phyloP scores from a whole-genome alignment of 176 grass and related monocot genomes.

The Hordeum marinum region DNA sequence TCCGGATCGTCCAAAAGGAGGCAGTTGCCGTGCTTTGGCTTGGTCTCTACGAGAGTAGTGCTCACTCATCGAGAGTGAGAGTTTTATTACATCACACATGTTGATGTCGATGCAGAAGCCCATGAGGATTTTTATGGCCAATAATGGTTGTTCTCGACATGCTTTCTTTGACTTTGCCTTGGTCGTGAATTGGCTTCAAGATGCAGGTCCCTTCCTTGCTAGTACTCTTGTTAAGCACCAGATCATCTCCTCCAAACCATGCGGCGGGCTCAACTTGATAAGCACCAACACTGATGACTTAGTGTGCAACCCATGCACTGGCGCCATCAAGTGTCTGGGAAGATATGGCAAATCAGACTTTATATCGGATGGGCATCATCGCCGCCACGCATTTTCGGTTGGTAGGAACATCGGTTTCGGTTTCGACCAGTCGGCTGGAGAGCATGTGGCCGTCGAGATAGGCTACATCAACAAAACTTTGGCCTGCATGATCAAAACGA shows the following conservation, averaged over 20 bases:
- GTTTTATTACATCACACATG: not conserved
- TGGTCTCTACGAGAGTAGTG: not conserved
- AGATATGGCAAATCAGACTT: not conserved
- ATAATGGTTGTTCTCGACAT: not conserved
- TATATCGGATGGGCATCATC: not conserved
- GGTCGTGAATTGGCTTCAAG: not conserved
- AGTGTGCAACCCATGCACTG: conserved; percentile 1
- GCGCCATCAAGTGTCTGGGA: not conserved
- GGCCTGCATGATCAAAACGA: conserved; percentile 4
- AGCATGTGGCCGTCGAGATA: conserved; percentile 18
- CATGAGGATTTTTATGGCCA: not conserved
- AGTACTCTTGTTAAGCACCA: not conserved
- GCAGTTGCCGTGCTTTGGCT: not conserved
- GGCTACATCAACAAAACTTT: not conserved
- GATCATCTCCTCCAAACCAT: conserved; percentile 16
- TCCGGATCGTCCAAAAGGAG: not conserved
- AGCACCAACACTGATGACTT: conserved; percentile 8
- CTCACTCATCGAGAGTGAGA: not conserved
- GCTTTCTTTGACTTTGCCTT: not conserved
- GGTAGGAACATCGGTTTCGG: not conserved
- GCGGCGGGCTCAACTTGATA: conserved; percentile 16
- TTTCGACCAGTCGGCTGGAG: not conserved
- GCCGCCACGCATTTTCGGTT: not conserved
- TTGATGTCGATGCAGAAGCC: not conserved
- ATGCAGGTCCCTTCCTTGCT: too few species aligned